These are phyloP conservation scores for Trichoderma lentiforme DNA, from an alignment of 2,329 filamentous ascomycete genomes.

Conservation along the genomic window DNA sequence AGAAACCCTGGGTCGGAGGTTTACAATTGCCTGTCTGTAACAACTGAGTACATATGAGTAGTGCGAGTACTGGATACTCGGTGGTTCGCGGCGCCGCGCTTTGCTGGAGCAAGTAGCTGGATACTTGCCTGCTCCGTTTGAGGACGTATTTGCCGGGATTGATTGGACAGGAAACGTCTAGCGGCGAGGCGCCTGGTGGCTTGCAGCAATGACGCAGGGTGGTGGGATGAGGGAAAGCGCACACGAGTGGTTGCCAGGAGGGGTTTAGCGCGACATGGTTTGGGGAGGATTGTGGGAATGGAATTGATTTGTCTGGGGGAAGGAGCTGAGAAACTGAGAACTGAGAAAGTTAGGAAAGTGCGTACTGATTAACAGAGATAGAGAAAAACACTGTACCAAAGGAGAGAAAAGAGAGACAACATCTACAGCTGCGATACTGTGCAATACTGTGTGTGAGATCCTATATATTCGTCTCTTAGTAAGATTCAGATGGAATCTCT, in stretches of 20 bases:
- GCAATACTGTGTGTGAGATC: background rate
- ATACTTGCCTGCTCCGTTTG: background rate
- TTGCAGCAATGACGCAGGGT: conserved; percentile 10
- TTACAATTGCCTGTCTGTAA: background rate
- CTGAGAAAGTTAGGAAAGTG: background rate
- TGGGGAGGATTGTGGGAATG: background rate
- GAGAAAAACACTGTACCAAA: background rate
- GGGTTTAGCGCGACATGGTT: background rate
- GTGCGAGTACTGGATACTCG: background rate
- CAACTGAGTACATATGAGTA: background rate
- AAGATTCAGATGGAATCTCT: background rate
- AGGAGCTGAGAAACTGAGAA: background rate
- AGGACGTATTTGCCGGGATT: background rate
- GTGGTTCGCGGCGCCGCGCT: background rate
- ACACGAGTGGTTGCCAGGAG: conserved; percentile 11
- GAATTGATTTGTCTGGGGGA: background rate
- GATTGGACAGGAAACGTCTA: background rate
- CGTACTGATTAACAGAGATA: background rate
- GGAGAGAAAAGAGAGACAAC: background rate
- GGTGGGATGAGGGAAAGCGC: background rate
- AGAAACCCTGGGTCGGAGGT: background rate
- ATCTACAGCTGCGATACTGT: background rate
- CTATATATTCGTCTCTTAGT: background rate
- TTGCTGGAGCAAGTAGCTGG: background rate
- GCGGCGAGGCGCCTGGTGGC: conserved; percentile 1